These are phyloP conservation scores for Dactylorhiza incarnata DNA, from an alignment of 106 monocot species.

Conservation along the genomic window DNA sequence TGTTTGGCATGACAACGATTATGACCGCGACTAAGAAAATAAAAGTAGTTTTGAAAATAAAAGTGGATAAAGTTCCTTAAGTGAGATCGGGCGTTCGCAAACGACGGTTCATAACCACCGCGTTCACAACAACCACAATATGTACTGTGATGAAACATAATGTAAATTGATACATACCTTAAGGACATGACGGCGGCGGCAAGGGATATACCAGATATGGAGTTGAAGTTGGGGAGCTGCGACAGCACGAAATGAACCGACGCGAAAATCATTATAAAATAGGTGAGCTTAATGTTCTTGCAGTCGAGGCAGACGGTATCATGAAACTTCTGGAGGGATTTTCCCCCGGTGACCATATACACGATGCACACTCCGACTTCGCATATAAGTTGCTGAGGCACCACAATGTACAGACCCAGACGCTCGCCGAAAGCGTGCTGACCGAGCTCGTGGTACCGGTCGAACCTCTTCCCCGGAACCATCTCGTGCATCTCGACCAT, in stretches of 20 bases:
- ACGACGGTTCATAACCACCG: no score
- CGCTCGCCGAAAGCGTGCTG: constrained; percentile 65
- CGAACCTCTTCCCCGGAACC: constrained; percentile 63
- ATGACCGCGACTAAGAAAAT: no score
- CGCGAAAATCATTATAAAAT: constrained; percentile 65
- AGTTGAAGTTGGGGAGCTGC: constrained; percentile 58
- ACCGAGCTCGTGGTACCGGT: constrained; percentile 72
- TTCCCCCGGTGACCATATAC: constrained; percentile 65
- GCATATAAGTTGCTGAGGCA: constrained; percentile 48
- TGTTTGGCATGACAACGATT: no score
- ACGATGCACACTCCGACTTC: constrained; percentile 57
- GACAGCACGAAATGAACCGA: constrained; percentile 57
- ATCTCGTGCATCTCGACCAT: constrained; percentile 89
- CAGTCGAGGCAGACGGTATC: constrained; percentile 39
- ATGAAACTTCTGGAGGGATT: constrained; percentile 60
- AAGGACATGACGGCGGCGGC: constrained; percentile 64
- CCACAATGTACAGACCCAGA: constrained; percentile 65
- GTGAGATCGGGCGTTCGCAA: no score
- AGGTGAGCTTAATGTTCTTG: constrained; percentile 48
- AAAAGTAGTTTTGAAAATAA: no score
- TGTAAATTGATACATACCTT: constrained; percentile 8
- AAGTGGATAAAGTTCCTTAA: no score
- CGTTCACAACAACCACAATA: no score
- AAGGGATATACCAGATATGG: constrained; percentile 48
- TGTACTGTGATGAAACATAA: no score